Conservation (phyloP, 345 rosid genomes). For the Pistacia vera region DNA sequence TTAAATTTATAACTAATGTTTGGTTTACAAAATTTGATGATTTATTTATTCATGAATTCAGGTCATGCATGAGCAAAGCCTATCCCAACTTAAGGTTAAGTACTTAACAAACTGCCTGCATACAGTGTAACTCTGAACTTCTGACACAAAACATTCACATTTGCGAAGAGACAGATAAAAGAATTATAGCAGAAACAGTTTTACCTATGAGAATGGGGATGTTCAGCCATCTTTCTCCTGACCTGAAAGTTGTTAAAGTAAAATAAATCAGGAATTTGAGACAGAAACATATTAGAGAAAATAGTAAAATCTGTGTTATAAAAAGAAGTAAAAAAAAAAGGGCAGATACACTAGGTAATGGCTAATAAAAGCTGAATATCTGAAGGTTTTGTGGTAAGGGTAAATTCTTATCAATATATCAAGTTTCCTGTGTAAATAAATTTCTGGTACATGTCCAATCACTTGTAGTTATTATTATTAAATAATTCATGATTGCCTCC, state of each 20-base stretch:
- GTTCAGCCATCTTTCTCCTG: constrained; percentile 70
- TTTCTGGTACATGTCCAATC: neutral
- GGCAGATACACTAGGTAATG: neutral
- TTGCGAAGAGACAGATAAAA: neutral
- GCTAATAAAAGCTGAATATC: constrained; percentile 4
- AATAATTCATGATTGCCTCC: neutral
- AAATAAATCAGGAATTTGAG: constrained; percentile 16
- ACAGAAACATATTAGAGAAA: neutral
- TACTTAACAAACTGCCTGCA: neutral
- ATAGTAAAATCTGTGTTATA: neutral
- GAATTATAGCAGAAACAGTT: neutral
- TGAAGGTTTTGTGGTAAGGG: neutral
- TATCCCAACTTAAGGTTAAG: neutral
- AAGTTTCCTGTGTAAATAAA: neutral
- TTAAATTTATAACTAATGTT: neutral
- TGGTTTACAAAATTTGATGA: neutral
- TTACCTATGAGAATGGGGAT: constrained; percentile 72
- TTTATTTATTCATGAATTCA: neutral
- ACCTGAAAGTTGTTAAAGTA: constrained; percentile 44
- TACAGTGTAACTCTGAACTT: neutral
- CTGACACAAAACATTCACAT: neutral
- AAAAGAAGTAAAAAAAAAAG: neutral
- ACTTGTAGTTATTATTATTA: neutral
- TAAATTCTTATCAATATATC: neutral
- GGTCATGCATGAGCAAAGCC: neutral